phyloP scores from a whole-genome alignment of 1,284 basidiomycete genomes.

The Tylopilus orsonianus region DNA sequence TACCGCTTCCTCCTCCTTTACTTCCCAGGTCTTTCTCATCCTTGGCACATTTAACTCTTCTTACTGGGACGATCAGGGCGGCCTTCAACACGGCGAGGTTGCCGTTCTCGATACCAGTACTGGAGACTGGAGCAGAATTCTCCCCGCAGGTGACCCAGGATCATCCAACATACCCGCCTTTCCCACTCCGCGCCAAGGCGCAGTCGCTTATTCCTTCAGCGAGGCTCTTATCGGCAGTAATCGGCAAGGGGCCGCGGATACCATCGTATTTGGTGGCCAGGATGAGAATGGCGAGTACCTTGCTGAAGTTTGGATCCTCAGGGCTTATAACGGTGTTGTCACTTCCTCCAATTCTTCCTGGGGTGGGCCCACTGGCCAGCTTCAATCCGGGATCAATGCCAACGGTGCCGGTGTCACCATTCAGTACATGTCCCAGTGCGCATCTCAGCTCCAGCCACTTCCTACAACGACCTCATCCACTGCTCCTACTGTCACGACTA shows the following conservation, averaged over 20 bases:
- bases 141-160: conserved; percentile 74
- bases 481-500: conserved; percentile 23
- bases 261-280: conserved; percentile 75
- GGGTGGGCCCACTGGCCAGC: conserved; percentile 62
- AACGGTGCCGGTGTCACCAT: conserved; percentile 66
- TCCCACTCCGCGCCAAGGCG: conserved; percentile 68
- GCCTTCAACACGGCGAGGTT: conserved; percentile 64
- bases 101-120: conserved; percentile 62
- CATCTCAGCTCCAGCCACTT: conserved; percentile 37
- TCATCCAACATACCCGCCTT: conserved; percentile 40
- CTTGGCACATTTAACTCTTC: conserved; percentile 64
- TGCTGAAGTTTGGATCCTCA: conserved; percentile 72
- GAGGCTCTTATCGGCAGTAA: conserved; percentile 56
- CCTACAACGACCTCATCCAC: conserved; percentile 27
- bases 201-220: conserved; percentile 57
- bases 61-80: conserved; percentile 64
- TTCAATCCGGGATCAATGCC: conserved; percentile 61
- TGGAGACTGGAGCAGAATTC: conserved; percentile 68
- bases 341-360: conserved; percentile 54
- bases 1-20: conserved; percentile 51
- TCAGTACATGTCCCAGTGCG: conserved; percentile 60
- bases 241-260: conserved; percentile 57
- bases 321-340: conserved; percentile 62
- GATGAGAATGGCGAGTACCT: conserved; percentile 65
- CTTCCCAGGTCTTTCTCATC: conserved; percentile 64